Percentiles rank a stretch among this genome's conserved stretches.
These are phyloP conservation scores for Lojkania enalia DNA, from an alignment of 2,329 filamentous ascomycete genomes.

Conservation along the genomic window DNA sequence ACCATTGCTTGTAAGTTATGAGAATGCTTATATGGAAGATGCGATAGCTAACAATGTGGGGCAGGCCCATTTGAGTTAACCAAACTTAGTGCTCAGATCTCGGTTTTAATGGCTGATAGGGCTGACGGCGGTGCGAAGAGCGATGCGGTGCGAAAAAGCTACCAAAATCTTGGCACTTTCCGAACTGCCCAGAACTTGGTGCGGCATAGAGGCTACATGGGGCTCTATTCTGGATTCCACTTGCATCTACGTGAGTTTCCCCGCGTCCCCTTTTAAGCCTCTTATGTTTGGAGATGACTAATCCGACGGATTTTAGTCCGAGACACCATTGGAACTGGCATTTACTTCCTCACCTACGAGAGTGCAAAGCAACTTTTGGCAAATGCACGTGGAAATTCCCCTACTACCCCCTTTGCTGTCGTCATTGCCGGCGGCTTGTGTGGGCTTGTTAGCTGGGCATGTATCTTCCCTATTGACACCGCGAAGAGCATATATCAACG, in stretches of 20 bases:
- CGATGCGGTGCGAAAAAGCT: conserved; percentile 56
- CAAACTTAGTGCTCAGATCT: conserved; percentile 86
- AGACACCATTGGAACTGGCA: conserved; percentile 79
- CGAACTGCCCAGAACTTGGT: conserved; percentile 77
- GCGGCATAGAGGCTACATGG: conserved; percentile 70
- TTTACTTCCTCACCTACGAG: conserved; percentile 90
- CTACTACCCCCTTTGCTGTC: conserved; percentile 79
- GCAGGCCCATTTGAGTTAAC: conserved; percentile 81
- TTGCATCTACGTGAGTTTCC: conserved; percentile 71
- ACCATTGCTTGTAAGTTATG: conserved; percentile 68
- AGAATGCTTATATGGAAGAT: neutral
- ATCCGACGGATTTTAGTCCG: conserved; percentile 60
- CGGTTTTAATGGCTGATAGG: conserved; percentile 71
- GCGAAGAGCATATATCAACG: conserved; percentile 86
- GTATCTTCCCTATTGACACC: conserved; percentile 70
- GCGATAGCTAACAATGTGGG: conserved; percentile 14
- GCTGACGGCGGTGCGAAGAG: conserved; percentile 51
- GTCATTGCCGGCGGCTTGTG: conserved; percentile 78
- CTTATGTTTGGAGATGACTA: neutral
- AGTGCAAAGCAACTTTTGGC: conserved; percentile 81
- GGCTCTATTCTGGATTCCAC: conserved; percentile 79
- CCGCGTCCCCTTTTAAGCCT: conserved; percentile 13
- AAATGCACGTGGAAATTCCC: conserved; percentile 71
- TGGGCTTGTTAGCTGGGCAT: conserved; percentile 83
- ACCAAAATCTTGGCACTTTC: conserved; percentile 76